A percentile compares a stretch with the other conserved stretches of the same genome.
Evolutionary conservation across 1,284 basidiomycete species (phyloP).

Genomic region (Ustilago esculenta): DNA sequence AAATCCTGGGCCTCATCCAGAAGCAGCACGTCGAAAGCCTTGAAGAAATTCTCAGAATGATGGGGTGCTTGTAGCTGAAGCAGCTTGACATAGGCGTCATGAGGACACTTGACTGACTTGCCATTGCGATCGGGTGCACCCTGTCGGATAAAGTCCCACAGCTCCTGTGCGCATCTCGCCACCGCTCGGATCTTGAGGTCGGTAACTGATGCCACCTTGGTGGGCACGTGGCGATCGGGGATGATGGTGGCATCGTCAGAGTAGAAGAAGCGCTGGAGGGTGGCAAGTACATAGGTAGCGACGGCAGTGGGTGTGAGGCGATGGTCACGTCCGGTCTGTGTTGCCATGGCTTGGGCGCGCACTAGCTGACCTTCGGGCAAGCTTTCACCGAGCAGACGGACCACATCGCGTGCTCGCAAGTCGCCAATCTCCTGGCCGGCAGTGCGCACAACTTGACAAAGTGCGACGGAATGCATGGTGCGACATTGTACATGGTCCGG

Average conservation of each 20-base stretch:
- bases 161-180: constrained; percentile 36
- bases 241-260: constrained; percentile 48
- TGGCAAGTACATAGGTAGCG: constrained; percentile 56
- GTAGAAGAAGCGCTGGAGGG: constrained; percentile 57
- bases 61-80: constrained; percentile 53
- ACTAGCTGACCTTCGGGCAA: constrained; percentile 48
- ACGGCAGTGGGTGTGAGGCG: constrained; percentile 52
- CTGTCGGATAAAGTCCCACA: constrained; percentile 53
- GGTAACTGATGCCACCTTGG: constrained; percentile 45
- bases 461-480: constrained; percentile 61
- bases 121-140: constrained; percentile 32
- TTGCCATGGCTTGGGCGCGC: constrained; percentile 23
- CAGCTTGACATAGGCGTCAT: constrained; percentile 63
- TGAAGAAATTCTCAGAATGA: constrained; percentile 45
- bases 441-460: constrained; percentile 46
- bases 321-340: constrained; percentile 30
- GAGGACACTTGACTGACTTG: constrained; percentile 51
- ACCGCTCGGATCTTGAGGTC: constrained; percentile 47
- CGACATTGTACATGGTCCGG: constrained; percentile 57
- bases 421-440: constrained; percentile 48
- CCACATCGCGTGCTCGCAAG: constrained; percentile 53
- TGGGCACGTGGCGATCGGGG: constrained; percentile 51
- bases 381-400: constrained; percentile 36
- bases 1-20: constrained; percentile 63
- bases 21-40: constrained; percentile 53